These are phyloP conservation scores for Tothia fuscella DNA, from an alignment of 2,329 filamentous ascomycete species.

Conservation along the genomic window DNA sequence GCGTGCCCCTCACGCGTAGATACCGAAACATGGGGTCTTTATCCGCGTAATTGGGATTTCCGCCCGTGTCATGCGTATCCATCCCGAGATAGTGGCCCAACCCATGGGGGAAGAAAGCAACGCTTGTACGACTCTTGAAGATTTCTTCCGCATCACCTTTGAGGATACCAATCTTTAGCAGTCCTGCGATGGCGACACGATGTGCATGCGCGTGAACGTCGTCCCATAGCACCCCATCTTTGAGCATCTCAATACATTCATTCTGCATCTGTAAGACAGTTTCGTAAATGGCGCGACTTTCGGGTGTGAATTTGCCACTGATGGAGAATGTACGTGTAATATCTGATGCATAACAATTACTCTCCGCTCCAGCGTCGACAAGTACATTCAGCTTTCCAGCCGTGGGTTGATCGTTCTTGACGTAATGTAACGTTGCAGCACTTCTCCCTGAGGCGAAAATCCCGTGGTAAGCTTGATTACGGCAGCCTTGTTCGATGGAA, in stretches of 20 bases:
- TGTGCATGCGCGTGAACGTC: slow-evolving; percentile 72
- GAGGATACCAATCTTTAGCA: slow-evolving; percentile 65
- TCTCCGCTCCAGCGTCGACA: slow-evolving; percentile 63
- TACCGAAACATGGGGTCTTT: slow-evolving; percentile 78
- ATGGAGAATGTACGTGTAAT: slow-evolving; percentile 84
- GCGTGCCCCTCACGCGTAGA: slow-evolving; percentile 60
- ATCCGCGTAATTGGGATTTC: slow-evolving; percentile 46
- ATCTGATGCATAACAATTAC: slow-evolving; percentile 40
- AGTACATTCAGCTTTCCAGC: slow-evolving; percentile 63
- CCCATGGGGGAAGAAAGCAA: slow-evolving; percentile 40
- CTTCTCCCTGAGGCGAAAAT: slow-evolving; percentile 74
- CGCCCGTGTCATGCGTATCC: slow-evolving; percentile 40
- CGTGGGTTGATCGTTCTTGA: slow-evolving; percentile 32
- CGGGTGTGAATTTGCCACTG: slow-evolving; percentile 38
- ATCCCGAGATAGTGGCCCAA: slow-evolving; percentile 40
- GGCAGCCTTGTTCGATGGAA: slow-evolving; percentile 63
- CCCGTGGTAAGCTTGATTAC: slow-evolving; percentile 75
- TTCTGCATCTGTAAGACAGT: slow-evolving; percentile 81
- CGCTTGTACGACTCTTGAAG: slow-evolving; percentile 32
- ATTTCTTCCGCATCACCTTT: slow-evolving; percentile 42
- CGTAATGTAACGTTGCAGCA: slow-evolving; percentile 79
- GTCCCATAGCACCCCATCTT: slow-evolving; percentile 66
- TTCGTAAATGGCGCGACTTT: slow-evolving; percentile 51
- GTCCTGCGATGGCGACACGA: slow-evolving; percentile 66
- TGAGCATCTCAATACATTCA: slow-evolving; percentile 60